Conservation (phyloP, 2,329 filamentous ascomycete genomes). For the Fonsecaea nubica region DNA sequence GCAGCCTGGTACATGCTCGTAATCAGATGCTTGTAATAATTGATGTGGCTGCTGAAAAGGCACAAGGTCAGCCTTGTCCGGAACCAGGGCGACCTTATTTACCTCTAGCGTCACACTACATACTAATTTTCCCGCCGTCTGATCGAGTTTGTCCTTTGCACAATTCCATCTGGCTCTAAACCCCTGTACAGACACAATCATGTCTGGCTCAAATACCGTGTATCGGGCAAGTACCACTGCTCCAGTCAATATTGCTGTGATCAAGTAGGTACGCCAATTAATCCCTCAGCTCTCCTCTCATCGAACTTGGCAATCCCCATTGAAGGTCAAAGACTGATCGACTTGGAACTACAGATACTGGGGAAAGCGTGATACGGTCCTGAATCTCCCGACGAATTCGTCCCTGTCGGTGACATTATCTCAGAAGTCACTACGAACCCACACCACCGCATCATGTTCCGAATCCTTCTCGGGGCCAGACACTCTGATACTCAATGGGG, state of each 20-base stretch:
- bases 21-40: too few species aligned
- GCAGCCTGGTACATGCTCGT: not conserved
- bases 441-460: conserved; percentile 94
- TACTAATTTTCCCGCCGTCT: too few species aligned
- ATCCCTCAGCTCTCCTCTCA: conserved; percentile 9
- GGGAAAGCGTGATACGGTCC: conserved; percentile 92
- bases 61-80: not conserved
- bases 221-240: conserved; percentile 95
- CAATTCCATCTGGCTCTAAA: not conserved
- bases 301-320: not conserved
- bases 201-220: conserved; percentile 52
- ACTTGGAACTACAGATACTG: conserved; percentile 69
- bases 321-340: not conserved
- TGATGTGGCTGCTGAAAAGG: too few species aligned
- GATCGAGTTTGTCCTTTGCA: too few species aligned
- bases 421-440: conserved; percentile 89
- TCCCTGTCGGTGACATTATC: conserved; percentile 96
- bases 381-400: conserved; percentile 97
- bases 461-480: conserved; percentile 68
- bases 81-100: too few species aligned
- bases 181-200: conserved; percentile 6
- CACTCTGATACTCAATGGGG: conserved; percentile 82
- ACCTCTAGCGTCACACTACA: too few species aligned
- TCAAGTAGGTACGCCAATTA: conserved; percentile 42
- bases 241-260: conserved; percentile 50